Evolutionary conservation across 192 early-diverging fungal genomes (phyloP), one percentile per base, ranked within the genome.

Genomic region (Dissophora globulifera): DNA sequence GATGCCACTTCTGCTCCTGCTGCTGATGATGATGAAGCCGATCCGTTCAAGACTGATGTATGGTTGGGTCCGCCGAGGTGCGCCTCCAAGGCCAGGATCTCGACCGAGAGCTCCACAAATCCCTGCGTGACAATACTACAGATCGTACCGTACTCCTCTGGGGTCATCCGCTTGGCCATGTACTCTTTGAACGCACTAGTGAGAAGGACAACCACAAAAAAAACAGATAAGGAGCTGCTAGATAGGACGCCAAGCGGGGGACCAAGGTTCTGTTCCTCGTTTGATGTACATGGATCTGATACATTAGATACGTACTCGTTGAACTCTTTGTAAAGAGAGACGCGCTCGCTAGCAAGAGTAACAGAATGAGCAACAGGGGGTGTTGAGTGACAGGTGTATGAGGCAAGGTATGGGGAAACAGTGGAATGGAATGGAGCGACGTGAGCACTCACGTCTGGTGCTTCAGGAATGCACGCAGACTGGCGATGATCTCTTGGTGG

Each of bases 241-340:
- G n/a, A n/a, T n/a, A n/a, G n/a, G n/a, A n/a, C n/a, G n/a, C n/a
- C n/a, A n/a, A n/a, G n/a, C n/a, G n/a, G n/a, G n/a, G n/a, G n/a
- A n/a, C n/a, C n/a, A n/a, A n/a, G n/a, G n/a, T n/a, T n/a, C n/a
- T n/a, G n/a, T n/a, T n/a, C n/a, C n/a, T n/a, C n/a, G n/a, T n/a
- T n/a, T n/a, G n/a, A 35, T 25, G 50, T 6, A n/a, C 20, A 3
- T 20, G 41, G 55, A 27, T 31, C 8, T 35, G 35, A 15, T n/a
- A n/a, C n/a, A n/a, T n/a, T n/a, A n/a, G n/a, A n/a, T n/a, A 49
- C 64, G 33, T 76, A 76, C 72, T 76, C 72, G 58, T 76, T 76
- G 31, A 76, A 76, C 23, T 76, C 72, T 45, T 76, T 76, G 58
- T 76, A 76, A 2, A 76, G 32, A 12, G 72, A 59, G 0, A 76